Evolutionary conservation across 2,329 filamentous ascomycete species (phyloP), one percentile per base, ranked within the genome.

Genomic region (Beauveria varroae): DNA sequence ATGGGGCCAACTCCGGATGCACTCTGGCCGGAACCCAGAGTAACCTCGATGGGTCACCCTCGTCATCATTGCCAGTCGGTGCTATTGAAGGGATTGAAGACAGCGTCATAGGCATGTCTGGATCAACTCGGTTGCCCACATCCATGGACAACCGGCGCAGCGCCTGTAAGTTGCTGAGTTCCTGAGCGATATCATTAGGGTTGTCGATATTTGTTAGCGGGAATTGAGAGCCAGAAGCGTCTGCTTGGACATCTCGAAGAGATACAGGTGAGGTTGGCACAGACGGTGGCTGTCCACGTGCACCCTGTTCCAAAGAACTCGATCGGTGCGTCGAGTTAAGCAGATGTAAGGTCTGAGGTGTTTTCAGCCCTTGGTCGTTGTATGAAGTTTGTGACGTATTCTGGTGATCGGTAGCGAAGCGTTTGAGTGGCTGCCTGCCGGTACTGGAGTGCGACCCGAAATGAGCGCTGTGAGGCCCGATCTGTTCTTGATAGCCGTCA

Each of bases 21-120:
- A 99, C 83, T 62, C 92, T 86, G 26, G 95, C 95, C 5, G 95
- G 95, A 6, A 99, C 95, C 95, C 95, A 99, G 66, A 98, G 90
- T 63, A 98, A 77, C 64, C 92, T 85, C 2, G 93, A 92, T 8
- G 91, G 86, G 71, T 98, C 93, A 68, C 92, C 89, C 71, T 96
- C 92, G 68, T 96, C 89, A 64, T 91, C 89, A 63, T 85, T 83
- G 37, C 86, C 84, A 3, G 81, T 86, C 1, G 90, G 90, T 20
- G 90, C 88, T 64, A 88, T 83, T 20, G 88, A 82, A 3, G 90
- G 87, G 76, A 91, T 87, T 47, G 88, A 84, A 69, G 89, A 83
- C 44, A 86, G 76, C 5, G 82, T 82, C 71, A 86, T 79, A 16
- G 91, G 86, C 65, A 96, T 79, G 72, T 96, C 90, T 0, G 90